phyloP scores from a whole-genome alignment of 306 rosid species.

The Lupinus albus region DNA sequence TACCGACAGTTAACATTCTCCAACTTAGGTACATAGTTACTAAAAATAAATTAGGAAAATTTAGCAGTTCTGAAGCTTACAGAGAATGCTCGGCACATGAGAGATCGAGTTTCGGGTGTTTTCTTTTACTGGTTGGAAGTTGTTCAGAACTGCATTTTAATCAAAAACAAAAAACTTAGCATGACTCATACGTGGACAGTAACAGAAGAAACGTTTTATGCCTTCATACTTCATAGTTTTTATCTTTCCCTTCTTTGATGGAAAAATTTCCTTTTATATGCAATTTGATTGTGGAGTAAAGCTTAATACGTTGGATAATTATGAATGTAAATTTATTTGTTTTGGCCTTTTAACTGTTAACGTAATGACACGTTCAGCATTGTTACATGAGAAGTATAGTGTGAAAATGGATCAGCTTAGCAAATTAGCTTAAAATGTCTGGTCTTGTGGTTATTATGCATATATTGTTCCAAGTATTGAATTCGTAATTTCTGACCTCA shows the following conservation, averaged over 20 bases:
- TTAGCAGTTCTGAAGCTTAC: constrained; percentile 1
- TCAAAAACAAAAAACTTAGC: background rate
- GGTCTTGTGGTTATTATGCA: background rate
- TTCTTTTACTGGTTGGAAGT: background rate
- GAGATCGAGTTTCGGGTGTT: constrained; percentile 18
- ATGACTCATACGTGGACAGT: background rate
- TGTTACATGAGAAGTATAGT: constrained; percentile 4
- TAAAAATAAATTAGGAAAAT: background rate
- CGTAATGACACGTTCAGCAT: too few species aligned
- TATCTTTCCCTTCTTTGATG: background rate
- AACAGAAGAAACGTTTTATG: constrained; percentile 9
- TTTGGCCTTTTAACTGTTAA: background rate
- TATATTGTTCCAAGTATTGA: too few species aligned
- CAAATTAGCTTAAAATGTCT: background rate
- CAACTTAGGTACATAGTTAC: constrained; percentile 40
- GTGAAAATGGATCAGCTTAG: background rate
- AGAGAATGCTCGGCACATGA: background rate
- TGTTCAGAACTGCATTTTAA: constrained; percentile 21
- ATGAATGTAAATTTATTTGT: constrained; percentile 27
- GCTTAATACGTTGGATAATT: background rate
- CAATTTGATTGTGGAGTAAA: constrained; percentile 28
- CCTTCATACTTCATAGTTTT: constrained; percentile 30
- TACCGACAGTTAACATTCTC: constrained; percentile 58
- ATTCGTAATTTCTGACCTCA: too few species aligned
- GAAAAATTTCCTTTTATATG: constrained; percentile 3